Conservation (phyloP, 2,329 filamentous ascomycete genomes). For the Sclerotiophoma versabilis region DNA sequence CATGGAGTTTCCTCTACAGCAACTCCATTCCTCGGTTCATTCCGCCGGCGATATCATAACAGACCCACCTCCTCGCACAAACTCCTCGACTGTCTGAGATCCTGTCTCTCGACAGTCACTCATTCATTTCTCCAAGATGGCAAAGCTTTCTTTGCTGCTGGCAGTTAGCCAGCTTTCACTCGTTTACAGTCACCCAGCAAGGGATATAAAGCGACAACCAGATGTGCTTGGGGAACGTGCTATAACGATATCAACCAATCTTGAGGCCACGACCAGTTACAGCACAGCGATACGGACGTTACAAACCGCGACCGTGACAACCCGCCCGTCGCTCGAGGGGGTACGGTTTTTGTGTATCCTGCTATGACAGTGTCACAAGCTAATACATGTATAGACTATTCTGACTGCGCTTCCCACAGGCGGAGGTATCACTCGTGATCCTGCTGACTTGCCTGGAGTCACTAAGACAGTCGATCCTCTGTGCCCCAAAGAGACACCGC, state of each 20-base stretch:
- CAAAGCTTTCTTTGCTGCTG: conserved; percentile 37
- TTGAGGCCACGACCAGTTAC: conserved; percentile 42
- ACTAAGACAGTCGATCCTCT: conserved; percentile 33
- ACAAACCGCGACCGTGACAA: conserved; percentile 37
- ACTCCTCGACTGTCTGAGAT: conserved; percentile 21
- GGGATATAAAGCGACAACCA: conserved; percentile 18
- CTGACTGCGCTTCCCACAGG: conserved; percentile 40
- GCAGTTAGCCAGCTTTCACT: conserved; percentile 30
- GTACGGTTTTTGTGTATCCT: conserved; percentile 23
- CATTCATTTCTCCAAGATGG: conserved; percentile 30
- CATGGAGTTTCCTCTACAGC: conserved; percentile 26
- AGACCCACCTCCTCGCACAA: not conserved
- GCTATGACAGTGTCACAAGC: not conserved
- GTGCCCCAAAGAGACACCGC: conserved; percentile 37
- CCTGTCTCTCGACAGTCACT: conserved; percentile 25
- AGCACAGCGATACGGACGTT: conserved; percentile 35
- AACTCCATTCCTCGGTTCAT: conserved; percentile 42
- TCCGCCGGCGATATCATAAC: conserved; percentile 26
- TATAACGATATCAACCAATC: conserved; percentile 29
- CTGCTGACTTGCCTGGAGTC: conserved; percentile 27
- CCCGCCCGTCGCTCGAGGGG: conserved; percentile 35
- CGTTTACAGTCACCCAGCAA: conserved; percentile 34
- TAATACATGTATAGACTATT: conserved; percentile 34
- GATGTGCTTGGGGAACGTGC: conserved; percentile 27
- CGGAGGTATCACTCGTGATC: conserved; percentile 38